Conservation (phyloP, 495 filamentous ascomycete species). For the Hypoxylon rickii region DNA sequence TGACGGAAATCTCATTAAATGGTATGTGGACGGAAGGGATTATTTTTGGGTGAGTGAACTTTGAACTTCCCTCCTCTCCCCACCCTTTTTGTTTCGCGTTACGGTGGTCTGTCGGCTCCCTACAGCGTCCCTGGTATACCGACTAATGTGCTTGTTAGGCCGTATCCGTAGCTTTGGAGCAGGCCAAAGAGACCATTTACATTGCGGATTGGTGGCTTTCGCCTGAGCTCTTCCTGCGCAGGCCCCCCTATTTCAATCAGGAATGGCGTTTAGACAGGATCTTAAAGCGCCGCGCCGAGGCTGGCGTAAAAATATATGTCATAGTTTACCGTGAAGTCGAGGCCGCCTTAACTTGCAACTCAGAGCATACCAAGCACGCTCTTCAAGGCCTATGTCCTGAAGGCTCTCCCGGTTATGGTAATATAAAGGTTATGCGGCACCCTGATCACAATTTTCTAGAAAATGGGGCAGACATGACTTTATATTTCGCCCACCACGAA, state of each 20-base stretch:
- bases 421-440: conserved; percentile 88
- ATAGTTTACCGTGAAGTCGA: conserved; percentile 91
- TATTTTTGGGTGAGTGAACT: conserved; percentile 82
- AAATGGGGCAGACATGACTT: conserved; percentile 93
- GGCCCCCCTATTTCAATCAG: conserved; percentile 78
- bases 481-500: conserved; percentile 98
- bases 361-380: conserved; percentile 87
- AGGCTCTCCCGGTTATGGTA: conserved; percentile 77
- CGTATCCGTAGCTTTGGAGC: conserved; percentile 82
- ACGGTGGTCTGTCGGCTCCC: conserved; percentile 8
- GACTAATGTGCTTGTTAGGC: conserved; percentile 55
- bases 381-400: conserved; percentile 79
- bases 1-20: conserved; percentile 87
- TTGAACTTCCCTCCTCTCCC: background rate
- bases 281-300: conserved; percentile 85
- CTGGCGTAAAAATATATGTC: conserved; percentile 91
- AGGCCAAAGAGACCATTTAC: conserved; percentile 90
- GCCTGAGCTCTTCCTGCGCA: conserved; percentile 86
- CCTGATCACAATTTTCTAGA: conserved; percentile 95
- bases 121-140: no score
- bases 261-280: conserved; percentile 88
- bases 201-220: conserved; percentile 98
- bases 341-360: conserved; percentile 89
- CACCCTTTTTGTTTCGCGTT: background rate
- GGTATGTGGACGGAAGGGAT: conserved; percentile 93